Evolutionary conservation across 2,329 filamentous ascomycete genomes (phyloP), one percentile per base, ranked within the genome.

Genomic region (Penicillium vulpinum): DNA sequence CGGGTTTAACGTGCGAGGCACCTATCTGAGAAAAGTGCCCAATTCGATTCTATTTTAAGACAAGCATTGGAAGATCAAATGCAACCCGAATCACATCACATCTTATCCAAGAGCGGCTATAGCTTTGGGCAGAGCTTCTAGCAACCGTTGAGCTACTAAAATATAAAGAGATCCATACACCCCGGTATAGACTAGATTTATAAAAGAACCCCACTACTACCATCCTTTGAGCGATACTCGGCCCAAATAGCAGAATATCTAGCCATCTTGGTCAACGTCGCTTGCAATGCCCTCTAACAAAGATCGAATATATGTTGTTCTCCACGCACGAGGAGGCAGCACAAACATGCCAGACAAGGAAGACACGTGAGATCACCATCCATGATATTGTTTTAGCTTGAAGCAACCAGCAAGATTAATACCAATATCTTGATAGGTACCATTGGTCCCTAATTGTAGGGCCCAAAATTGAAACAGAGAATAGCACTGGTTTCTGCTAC

Each of bases 401-500:
- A 40, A 22, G 15, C 26, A 28, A 13, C 13, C 16, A 46, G 40
- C 22, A 36, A 51, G 13, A 36, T 36, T 61, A 21, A 56, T 51
- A n/a, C 45, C 16, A 21, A 46, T 6, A 18, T 38, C 39, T 21
- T 21, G 49, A 28, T 44, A 76, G 71, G 26, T 76, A 75, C 56
- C 74, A 77, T 47, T 77, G 72, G 73, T 72, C 71, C 11, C 59
- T 77, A 16, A 67, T 77, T n/a, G 59, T 73, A 15, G 74, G 73
- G 11, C 73, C 73, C 8, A 77, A 77, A 58, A n/a, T 47, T n/a
- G 65, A 75, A 45, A 40, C 41, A 10, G 31, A 62, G 2, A 57
- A 52, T n/a, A 54, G 41, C 10, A 38, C 28, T 39, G 71, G 69
- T 8, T 59, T 61, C 40, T 69, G 67, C 21, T 72, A 70, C 58